Base-by-base conservation (phyloP, 169 alveolate species). In the Miamiensis avidus region DNA sequence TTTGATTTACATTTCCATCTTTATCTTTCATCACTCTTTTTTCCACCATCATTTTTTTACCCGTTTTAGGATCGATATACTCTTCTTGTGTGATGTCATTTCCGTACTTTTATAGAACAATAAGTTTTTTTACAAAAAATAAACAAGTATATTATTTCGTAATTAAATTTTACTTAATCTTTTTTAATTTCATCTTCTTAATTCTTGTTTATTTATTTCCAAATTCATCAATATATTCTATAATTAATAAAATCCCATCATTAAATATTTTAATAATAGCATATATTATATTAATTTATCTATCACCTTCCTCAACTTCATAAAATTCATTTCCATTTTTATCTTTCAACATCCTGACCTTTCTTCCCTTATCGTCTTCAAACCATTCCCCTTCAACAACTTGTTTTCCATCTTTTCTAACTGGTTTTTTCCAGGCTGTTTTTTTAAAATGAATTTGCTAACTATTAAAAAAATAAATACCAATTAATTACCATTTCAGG, bases 331-430 rank as follows among this genome's bases (percentile, higher is more conserved):
- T 86, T 27, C 81, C 90, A 31, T 86, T 84, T n/a, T 74, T 76
- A 30, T 84, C 84, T 75, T 75, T 65, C 25, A 82, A 31, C 81
- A 81, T 86, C 65, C 86, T 86, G 0, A 86, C 90, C 76, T 81
- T 86, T 29, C 81, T 86, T 25, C 90, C 90, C 32, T 69, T 75
- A 27, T 81, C 34, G 81, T 86, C 90, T 64, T 69, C 78, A 81
- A 86, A 86, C 90, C 90, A 86, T 81, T 86, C 90, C 31, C 87
- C 87, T 64, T 72, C 65, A 74, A 79, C 81, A 20, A 81, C 34
- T 75, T 34, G 75, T 20, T 75, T 30, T 31, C 87, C 90, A 75
- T 86, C 82, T 65, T 86, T 86, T 25, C 87, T 86, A 1, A 75
- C 74, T 26, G 90, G 90, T 75, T 81, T 86, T 34, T 65, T 65